Conservation (phyloP, 768 basidiomycete species). For the Strobilomyces dryophilus region DNA sequence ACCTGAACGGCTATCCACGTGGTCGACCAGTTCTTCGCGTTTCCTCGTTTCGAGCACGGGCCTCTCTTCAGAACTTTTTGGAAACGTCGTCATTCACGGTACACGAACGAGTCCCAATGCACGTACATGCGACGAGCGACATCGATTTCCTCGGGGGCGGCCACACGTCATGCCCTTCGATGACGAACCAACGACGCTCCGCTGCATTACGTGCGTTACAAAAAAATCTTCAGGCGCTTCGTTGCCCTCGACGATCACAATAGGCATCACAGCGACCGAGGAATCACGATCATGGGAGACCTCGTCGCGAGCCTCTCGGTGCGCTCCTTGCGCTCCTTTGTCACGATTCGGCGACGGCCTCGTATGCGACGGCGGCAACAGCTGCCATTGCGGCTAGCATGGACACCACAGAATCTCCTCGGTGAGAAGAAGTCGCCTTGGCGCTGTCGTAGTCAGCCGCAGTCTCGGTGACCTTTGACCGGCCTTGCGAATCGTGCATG, state of each 20-base stretch:
- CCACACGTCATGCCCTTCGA: neutral
- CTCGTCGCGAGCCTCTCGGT: neutral
- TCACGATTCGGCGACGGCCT: conserved; percentile 6
- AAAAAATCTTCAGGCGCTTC: neutral
- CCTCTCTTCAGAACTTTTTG: neutral
- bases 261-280: neutral
- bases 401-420: conserved; percentile 11
- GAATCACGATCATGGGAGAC: neutral
- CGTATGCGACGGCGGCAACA: conserved; percentile 9
- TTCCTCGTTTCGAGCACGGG: neutral
- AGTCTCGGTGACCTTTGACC: neutral
- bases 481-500: neutral
- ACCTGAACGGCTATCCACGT: neutral
- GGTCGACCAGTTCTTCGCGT: neutral
- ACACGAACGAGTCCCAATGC: neutral
- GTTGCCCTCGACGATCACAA: neutral
- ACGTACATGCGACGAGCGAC: neutral
- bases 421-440: conserved; percentile 1
- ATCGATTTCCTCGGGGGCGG: neutral
- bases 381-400: conserved; percentile 5
- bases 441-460: neutral
- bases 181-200: neutral
- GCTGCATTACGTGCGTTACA: neutral
- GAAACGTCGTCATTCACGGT: no score
- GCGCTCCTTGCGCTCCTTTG: neutral